A percentile compares a stretch with the other conserved stretches of the same genome.
Evolutionary conservation across 108 stramenopile genomes (phyloP).

Genomic region (Parietichytrium sp.): DNA sequence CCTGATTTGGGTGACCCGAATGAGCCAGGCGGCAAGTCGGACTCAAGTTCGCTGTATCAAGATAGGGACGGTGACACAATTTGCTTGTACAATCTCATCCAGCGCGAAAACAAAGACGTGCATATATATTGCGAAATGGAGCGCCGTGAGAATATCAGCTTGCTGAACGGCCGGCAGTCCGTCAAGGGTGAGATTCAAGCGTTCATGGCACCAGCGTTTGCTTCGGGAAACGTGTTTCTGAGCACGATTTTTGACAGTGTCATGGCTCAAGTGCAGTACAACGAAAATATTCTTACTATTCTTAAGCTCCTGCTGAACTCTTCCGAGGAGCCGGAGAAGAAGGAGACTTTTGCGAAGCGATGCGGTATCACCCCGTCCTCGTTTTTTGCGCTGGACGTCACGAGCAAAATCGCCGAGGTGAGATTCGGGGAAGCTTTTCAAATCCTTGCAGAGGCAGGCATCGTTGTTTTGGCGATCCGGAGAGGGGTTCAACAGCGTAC

Average conservation of each 20-base stretch:
- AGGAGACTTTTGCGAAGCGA: no score
- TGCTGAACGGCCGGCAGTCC: no score
- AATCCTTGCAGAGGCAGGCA: neutral
- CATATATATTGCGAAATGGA: neutral
- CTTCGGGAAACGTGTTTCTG: neutral
- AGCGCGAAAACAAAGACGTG: neutral
- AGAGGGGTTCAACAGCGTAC: neutral
- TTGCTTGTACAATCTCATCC: neutral
- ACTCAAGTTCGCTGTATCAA: neutral
- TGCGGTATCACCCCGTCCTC: neutral
- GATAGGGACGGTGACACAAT: conserved; percentile 22
- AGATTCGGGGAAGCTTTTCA: neutral
- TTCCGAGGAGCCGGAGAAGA: neutral
- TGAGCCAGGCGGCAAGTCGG: neutral
- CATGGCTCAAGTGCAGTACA: conserved; percentile 4
- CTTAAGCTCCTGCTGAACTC: neutral
- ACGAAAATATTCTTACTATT: neutral
- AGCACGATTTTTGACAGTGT: neutral
- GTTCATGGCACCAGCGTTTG: neutral
- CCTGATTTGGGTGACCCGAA: neutral
- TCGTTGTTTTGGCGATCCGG: neutral
- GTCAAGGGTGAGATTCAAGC: neutral
- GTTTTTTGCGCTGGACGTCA: neutral
- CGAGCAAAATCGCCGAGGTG: neutral
- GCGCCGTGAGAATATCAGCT: neutral